Base-by-base conservation (phyloP, 2,329 filamentous ascomycete species). In the Pseudogymnoascus sp. region DNA sequence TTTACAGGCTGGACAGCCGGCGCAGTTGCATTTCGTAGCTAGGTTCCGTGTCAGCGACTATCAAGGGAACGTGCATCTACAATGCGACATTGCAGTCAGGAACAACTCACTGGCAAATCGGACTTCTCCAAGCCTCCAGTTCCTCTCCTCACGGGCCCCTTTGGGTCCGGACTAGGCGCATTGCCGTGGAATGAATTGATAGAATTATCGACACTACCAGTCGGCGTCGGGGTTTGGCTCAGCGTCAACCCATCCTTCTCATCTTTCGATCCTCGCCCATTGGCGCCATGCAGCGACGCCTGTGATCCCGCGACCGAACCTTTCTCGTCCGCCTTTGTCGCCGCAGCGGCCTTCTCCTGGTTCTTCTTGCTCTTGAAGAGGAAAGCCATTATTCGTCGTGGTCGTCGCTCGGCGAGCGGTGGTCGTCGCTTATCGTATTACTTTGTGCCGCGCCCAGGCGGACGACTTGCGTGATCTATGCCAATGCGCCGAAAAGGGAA, bases 341-440 rank as follows among this genome's bases (percentile, higher is more conserved):
- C 64, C 62, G 79, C 77, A 68, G 82, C 73, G 63, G 77, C 78
- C 72, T 85, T 83, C 70, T 87, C 85, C 75, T 88, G 86, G 72
- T 84, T 82, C 77, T 90, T 91, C 77, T 91, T 92, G 63, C 87
- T 90, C 75, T 91, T 91, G 80, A 92, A 92, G 66, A 92, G 82
- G 76, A 92, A 92, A 68, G 89, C 86, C 89, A 92, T 92, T 76
- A 75, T 76, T 72, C 74, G 70, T 72, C 71, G 60, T 61, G 2
- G 25, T 37, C 18, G 53, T 18, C 71, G 73, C 71, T 75, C 67
- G 74, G 75, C 74, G 73, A 70, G 70, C 73, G 72, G 74, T 74
- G 70, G 72, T 74, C 70, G 72, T 70, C 64, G 69, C 64, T 21
- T 37, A 21, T 61, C 50, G 38, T 38, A 61, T 60, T 63, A 28